Evolutionary conservation across 805 yeast genomes (phyloP), one percentile per base, ranked within the genome.

Genomic region (Lachancea dasiensis): DNA sequence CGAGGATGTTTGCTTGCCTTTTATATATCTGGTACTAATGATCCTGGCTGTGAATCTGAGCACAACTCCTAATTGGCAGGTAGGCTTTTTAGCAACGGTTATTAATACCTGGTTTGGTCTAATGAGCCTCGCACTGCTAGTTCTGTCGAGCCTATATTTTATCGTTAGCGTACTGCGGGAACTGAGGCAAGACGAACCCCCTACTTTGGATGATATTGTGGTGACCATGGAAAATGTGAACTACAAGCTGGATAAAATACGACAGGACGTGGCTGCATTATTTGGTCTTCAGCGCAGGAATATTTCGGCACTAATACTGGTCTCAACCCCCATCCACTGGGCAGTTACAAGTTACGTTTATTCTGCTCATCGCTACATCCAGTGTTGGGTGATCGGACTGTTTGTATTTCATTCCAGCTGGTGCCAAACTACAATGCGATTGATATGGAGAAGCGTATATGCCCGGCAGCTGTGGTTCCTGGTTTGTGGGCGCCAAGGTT

Each of bases 141-240:
- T 41, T 2, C 28, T 41, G 5, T 45, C 60, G 2, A 24, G 40
- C 4, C 24, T 45, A 11, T 56, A 51, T 31, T 54, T 54, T 30
- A 32, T 56, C 11, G 27, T 39, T 13, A 40, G 58, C 5, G 40
- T 55, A 2, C 36, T 45, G 16, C 25, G 34, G 11, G 57, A 53
- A 25, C 30, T 54, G 14, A 32, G 31, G 19, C 38, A 32, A 6
- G 40, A 43, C 5, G 64, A 59, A 27, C 51, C 61, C 3, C 64
- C 64, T 20, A 59, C 61, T 7, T 25, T 56, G 30, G 64, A 59
- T 23, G 63, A 59, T 29, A 51, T 59, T 18, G 47, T 51, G 7
- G 42, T 49, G 9, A 31, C 49, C 11, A 27, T 55, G 21, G 56
- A 52, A 23, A 50, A 51, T 11, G 52, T 59, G 8, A 26, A 37